Evolutionary conservation across 2,329 filamentous ascomycete genomes (phyloP).

Genomic region (Neobulgaria alba): DNA sequence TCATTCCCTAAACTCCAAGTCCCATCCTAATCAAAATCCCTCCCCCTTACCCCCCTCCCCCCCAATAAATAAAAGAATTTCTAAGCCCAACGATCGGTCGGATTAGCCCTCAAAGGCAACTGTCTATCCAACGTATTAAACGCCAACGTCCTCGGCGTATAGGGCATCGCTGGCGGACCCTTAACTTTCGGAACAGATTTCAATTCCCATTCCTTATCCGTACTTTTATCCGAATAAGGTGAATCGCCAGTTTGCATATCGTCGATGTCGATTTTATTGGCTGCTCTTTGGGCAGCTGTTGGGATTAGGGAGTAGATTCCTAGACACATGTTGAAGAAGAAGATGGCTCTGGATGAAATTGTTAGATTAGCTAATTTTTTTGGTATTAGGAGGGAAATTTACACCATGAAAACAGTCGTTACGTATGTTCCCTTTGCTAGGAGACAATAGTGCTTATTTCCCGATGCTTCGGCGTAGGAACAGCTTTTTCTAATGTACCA

Average conservation of each 20-base stretch:
- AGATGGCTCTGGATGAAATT: slow-evolving; percentile 43
- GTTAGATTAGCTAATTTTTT: slow-evolving; percentile 2
- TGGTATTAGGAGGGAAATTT: slow-evolving; percentile 31
- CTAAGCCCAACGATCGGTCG: too few species aligned
- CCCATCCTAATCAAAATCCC: too few species aligned
- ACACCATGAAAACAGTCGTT: slow-evolving; percentile 59
- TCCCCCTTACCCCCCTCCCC: too few species aligned
- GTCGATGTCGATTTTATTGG: slow-evolving; percentile 47
- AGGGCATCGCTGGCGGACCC: slow-evolving; percentile 34
- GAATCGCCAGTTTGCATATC: slow-evolving; percentile 32
- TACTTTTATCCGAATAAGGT: slow-evolving; percentile 28
- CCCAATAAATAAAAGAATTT: too few species aligned
- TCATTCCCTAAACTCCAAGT: too few species aligned
- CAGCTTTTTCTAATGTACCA: slow-evolving; percentile 74
- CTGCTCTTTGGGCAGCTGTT: slow-evolving; percentile 31
- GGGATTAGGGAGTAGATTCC: slow-evolving; percentile 45
- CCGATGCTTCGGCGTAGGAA: slow-evolving; percentile 43
- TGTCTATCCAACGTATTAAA: slow-evolving; percentile 56
- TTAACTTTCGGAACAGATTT: slow-evolving; percentile 38
- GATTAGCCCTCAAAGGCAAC: slow-evolving; percentile 39
- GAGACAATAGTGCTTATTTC: slow-evolving; percentile 50
- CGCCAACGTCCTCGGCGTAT: slow-evolving; percentile 58
- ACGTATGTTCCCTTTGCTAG: slow-evolving; percentile 62
- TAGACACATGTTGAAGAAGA: slow-evolving; percentile 49
- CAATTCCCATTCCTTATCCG: slow-evolving; percentile 49